Percentiles rank a stretch among this genome's conserved stretches.
Evolutionary conservation across 768 basidiomycete genomes (phyloP).

Genomic region (Rubroboletus satanas): DNA sequence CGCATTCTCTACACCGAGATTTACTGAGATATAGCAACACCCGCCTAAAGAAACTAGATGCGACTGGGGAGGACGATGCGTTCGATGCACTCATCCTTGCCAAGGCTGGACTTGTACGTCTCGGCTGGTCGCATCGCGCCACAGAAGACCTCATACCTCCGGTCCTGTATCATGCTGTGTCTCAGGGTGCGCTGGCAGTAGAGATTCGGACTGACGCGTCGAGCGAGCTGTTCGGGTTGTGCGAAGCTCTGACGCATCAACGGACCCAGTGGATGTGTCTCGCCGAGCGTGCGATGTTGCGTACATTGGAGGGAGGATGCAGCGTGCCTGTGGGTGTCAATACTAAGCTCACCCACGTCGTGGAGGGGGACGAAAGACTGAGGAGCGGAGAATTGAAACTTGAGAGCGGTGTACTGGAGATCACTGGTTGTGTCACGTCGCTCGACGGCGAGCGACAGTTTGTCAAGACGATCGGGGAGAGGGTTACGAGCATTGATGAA

Average conservation of each 20-base stretch:
- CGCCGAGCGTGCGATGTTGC: slow-evolving; percentile 84
- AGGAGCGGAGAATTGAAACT: slow-evolving; percentile 30
- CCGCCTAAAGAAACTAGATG: slow-evolving; percentile 87
- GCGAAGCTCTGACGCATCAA: slow-evolving; percentile 68
- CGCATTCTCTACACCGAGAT: neutral
- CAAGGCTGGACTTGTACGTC: slow-evolving; percentile 83
- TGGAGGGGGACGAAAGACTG: slow-evolving; percentile 30
- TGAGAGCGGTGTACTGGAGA: slow-evolving; percentile 43
- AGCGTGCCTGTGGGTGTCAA: slow-evolving; percentile 91
- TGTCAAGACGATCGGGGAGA: slow-evolving; percentile 53
- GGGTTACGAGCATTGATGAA: slow-evolving; percentile 49
- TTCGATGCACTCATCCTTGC: slow-evolving; percentile 92
- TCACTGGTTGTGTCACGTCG: slow-evolving; percentile 83
- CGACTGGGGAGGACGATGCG: slow-evolving; percentile 53
- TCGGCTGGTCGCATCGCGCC: slow-evolving; percentile 70
- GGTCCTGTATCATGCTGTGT: slow-evolving; percentile 81
- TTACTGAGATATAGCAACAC: slow-evolving; percentile 60
- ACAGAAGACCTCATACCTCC: slow-evolving; percentile 73
- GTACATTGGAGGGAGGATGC: slow-evolving; percentile 94
- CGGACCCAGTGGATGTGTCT: slow-evolving; percentile 71
- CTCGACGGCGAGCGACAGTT: slow-evolving; percentile 73
- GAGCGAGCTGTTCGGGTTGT: slow-evolving; percentile 54
- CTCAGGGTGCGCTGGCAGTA: slow-evolving; percentile 88
- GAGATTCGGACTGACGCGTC: slow-evolving; percentile 74
- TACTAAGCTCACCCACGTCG: slow-evolving; percentile 40